These are phyloP conservation scores for Quercus variabilis DNA, from an alignment of 306 rosid species.

Conservation along the genomic window DNA sequence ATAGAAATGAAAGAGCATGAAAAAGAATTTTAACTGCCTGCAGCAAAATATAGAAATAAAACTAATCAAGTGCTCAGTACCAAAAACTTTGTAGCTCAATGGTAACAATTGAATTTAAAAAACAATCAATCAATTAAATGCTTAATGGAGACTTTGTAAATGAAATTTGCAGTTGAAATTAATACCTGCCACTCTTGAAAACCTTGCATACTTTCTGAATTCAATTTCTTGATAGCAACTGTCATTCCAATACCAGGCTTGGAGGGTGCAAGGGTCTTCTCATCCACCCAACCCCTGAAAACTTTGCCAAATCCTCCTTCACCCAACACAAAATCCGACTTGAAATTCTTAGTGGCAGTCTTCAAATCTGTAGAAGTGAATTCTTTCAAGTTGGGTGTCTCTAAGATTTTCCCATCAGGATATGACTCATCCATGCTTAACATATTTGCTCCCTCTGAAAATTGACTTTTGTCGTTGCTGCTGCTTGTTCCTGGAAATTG, in stretches of 20 bases:
- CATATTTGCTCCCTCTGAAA: conserved; percentile 48
- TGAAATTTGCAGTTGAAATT: background rate
- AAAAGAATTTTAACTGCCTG: background rate
- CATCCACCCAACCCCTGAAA: conserved; percentile 81
- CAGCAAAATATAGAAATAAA: background rate
- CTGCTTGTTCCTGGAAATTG: conserved; percentile 56
- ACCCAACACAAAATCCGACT: too few relatives aligned
- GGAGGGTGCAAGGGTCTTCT: conserved; percentile 52
- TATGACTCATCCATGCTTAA: conserved; percentile 15
- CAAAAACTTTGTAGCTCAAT: too few relatives aligned
- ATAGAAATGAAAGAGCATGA: too few relatives aligned
- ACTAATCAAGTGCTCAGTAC: too few relatives aligned
- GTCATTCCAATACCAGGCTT: conserved; percentile 52
- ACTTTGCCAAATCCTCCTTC: too few relatives aligned
- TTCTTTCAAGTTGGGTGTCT: too few relatives aligned
- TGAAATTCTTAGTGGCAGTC: too few relatives aligned
- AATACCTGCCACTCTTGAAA: conserved; percentile 80
- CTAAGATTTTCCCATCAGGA: too few relatives aligned
- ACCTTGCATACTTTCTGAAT: conserved; percentile 68
- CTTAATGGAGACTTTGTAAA: background rate
- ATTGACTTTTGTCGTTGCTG: conserved; percentile 47
- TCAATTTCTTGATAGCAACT: conserved; percentile 76
- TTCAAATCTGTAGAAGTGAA: too few relatives aligned
- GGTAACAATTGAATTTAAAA: too few relatives aligned
- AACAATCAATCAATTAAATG: background rate